A percentile compares a stretch with the other conserved stretches of the same genome.
These are phyloP conservation scores for Aspergillus eucalypticola DNA, from an alignment of 2,329 filamentous ascomycete genomes.

Conservation along the genomic window DNA sequence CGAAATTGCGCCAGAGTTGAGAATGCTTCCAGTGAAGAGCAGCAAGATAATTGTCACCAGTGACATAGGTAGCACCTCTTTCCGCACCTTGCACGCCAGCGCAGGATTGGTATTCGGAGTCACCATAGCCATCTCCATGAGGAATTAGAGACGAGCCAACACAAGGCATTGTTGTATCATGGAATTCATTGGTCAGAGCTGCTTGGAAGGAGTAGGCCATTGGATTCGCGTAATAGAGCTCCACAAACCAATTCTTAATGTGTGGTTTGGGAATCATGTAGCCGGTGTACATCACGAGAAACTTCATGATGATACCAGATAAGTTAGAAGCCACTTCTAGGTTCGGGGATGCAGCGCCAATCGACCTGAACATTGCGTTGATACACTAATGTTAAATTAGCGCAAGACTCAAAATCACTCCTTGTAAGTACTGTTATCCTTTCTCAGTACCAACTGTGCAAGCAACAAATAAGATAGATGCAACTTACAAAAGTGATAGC, in stretches of 20 bases:
- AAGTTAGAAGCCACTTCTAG: slow-evolving; percentile 60
- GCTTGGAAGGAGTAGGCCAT: slow-evolving; percentile 35
- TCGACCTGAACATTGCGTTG: slow-evolving; percentile 56
- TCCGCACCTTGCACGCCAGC: slow-evolving; percentile 59
- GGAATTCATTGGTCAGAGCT: slow-evolving; percentile 34
- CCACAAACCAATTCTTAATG: slow-evolving; percentile 54
- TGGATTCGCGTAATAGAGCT: slow-evolving; percentile 35
- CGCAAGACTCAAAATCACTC: too few species aligned
- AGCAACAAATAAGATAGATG: slow-evolving; percentile 12
- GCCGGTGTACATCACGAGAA: slow-evolving; percentile 37
- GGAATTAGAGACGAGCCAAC: slow-evolving; percentile 31
- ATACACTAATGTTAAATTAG: slow-evolving; percentile 41
- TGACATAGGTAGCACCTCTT: slow-evolving; percentile 50
- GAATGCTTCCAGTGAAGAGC: slow-evolving; percentile 54
- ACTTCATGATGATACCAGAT: slow-evolving; percentile 32
- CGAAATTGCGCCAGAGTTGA: slow-evolving; percentile 60
- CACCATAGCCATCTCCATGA: slow-evolving; percentile 25
- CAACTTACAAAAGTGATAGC: slow-evolving; percentile 48
- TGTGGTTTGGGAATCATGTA: slow-evolving; percentile 44
- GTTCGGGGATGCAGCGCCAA: slow-evolving; percentile 55
- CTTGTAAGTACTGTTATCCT: too few species aligned
- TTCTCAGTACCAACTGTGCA: too few species aligned
- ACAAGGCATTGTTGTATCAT: slow-evolving; percentile 30
- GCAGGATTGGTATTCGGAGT: slow-evolving; percentile 44
- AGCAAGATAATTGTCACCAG: slow-evolving; percentile 58